phyloP scores from a whole-genome alignment of 306 rosid species.

The Quercus wislizeni region DNA sequence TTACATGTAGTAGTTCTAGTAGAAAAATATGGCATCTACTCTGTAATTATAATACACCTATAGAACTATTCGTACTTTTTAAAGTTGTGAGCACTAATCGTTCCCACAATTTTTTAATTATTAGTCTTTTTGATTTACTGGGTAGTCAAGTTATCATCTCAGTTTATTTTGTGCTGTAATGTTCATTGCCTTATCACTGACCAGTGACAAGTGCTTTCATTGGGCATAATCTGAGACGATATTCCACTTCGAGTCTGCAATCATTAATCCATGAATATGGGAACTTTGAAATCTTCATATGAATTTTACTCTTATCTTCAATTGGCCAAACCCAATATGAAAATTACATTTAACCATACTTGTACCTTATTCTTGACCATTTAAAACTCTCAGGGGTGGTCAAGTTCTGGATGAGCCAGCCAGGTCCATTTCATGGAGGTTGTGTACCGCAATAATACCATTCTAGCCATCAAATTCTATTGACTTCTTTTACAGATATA shows the following conservation, averaged over 20 bases:
- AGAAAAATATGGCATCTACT: not conserved
- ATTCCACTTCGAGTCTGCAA: not conserved
- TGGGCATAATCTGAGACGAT: not conserved
- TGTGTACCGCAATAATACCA: not conserved
- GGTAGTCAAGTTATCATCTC: not conserved
- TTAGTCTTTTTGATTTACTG: not conserved
- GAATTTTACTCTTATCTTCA: conserved; percentile 6
- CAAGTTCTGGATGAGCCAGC: not conserved
- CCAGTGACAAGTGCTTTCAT: not conserved
- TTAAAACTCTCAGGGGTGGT: not conserved
- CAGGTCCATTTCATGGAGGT: not conserved
- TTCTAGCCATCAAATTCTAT: not conserved
- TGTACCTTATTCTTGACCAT: not conserved
- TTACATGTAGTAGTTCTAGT: not conserved
- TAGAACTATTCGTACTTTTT: not conserved
- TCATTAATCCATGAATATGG: not conserved
- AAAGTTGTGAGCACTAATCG: not conserved
- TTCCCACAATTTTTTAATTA: not conserved
- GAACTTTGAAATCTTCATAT: not conserved
- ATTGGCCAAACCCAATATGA: not conserved
- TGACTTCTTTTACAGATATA: not conserved
- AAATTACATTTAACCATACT: not conserved
- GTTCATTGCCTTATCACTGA: not conserved
- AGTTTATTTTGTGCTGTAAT: not conserved
- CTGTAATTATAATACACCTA: not conserved